Evolutionary conservation across 345 rosid genomes (phyloP).

Genomic region (Nephelium lappaceum): DNA sequence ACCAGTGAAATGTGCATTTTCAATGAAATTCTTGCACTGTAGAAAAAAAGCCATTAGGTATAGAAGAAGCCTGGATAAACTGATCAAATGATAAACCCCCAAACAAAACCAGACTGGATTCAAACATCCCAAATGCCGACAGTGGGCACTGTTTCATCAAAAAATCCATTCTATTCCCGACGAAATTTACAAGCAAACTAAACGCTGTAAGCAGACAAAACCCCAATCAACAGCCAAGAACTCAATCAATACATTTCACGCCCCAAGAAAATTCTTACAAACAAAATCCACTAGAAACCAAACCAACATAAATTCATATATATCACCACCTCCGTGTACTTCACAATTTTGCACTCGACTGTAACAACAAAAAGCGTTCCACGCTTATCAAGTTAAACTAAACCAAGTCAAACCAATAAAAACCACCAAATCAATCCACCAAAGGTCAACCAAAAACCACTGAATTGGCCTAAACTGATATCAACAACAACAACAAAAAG

Average conservation of each 20-base stretch:
- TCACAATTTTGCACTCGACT: neutral
- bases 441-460: too few species aligned
- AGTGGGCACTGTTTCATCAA: neutral
- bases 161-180: neutral
- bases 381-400: neutral
- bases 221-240: constrained; percentile 7
- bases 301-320: neutral
- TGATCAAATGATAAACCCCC: neutral
- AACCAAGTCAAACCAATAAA: neutral
- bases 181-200: neutral
- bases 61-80: neutral
- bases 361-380: too few species aligned
- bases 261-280: neutral
- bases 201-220: neutral
- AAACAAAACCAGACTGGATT: neutral
- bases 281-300: constrained; percentile 4
- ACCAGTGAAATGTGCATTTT: neutral
- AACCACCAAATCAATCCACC: neutral
- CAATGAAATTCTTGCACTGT: neutral
- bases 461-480: too few species aligned
- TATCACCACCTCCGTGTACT: neutral
- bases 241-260: neutral
- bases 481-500: neutral
- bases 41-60: neutral
- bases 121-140: neutral